Base-by-base conservation (phyloP, 2,329 filamentous ascomycete species). In the Talaromyces islandicus region DNA sequence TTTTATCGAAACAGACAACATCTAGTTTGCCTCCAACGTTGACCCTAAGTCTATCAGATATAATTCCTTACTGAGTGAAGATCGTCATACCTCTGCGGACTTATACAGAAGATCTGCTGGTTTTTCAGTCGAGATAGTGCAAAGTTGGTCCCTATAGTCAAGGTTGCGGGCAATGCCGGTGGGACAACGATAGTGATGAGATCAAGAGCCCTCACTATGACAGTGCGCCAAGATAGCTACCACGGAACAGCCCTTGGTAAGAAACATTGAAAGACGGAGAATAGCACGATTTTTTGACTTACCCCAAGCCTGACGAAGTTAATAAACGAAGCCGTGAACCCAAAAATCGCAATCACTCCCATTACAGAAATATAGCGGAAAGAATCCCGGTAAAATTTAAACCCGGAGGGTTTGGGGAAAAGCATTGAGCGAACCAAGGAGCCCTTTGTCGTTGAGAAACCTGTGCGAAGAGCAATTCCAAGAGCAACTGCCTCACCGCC, bases 351-450 rank as follows among this genome's bases (percentile, higher is more conserved):
- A 67, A 99, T 88, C 48, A 87, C 78, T 6, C 85, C 93, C 94
- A 99, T 99, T 62, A 99, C 94, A 4, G 90, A 92, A 62, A 99
- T 97, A 73, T 99, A 99, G 24, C 92, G 87, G 77, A 99, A 99
- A 0, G 93, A 97, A 73, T 99, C 94, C 48, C 91, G 86, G 73
- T 99, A 99, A 72, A 99, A 99, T 69, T 95, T 97, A 84, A 99
- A 99, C 0, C 93, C 93, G 0, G 93, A 96, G 1, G 94, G 94
- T 70, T 99, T 99, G 0, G 94, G 95, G 71, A 99, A 99, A 41
- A 99, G 83, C 93, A 99, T 99, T 0, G 94, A 97, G 25, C 94
- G 89, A 61, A 99, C 92, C 19, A 99, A 80, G 10, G 94, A 91
- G 25, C 94, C 94, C 73, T 99, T 99, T 1, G 94, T 99, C 0